phyloP scores from a whole-genome alignment of 768 basidiomycete genomes.

The Dentipellis fragilis region DNA sequence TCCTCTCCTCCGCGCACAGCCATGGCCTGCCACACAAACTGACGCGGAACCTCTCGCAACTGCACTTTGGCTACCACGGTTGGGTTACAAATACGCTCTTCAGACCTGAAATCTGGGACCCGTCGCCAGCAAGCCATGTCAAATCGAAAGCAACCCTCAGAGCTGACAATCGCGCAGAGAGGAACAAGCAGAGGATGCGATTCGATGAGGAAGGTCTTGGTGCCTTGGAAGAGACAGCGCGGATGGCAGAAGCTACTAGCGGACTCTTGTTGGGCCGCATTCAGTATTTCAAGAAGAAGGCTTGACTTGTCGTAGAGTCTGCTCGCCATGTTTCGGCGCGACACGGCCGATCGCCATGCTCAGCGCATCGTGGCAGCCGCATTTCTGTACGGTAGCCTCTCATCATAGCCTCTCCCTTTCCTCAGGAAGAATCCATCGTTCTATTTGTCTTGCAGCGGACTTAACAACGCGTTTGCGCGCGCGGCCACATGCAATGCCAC shows the following conservation, averaged over 20 bases:
- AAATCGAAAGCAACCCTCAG: constrained; percentile 5
- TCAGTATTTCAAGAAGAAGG: constrained; percentile 2
- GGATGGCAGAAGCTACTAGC: constrained; percentile 50
- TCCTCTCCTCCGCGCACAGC: constrained; percentile 51
- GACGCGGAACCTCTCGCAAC: constrained; percentile 41
- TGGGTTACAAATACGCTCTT: constrained; percentile 33
- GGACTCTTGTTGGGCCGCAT: constrained; percentile 41
- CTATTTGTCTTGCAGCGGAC: no score
- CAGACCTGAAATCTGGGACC: constrained; percentile 1
- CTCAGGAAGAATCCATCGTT: no score
- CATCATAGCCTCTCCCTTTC: no score
- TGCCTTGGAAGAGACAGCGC: constrained; percentile 41
- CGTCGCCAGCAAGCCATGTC: neutral
- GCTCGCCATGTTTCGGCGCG: no score
- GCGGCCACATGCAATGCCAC: no score
- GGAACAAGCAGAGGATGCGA: constrained; percentile 2
- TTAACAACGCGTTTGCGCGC: no score
- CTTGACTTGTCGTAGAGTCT: neutral
- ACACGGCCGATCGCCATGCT: no score
- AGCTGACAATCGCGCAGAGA: neutral
- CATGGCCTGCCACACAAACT: constrained; percentile 53
- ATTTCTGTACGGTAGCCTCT: no score
- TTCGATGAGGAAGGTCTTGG: constrained; percentile 32
- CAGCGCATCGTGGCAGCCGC: no score
- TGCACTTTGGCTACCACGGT: constrained; percentile 8